These are phyloP conservation scores for Trichoderma lentiforme DNA, from an alignment of 2,329 filamentous ascomycete species.

Conservation along the genomic window DNA sequence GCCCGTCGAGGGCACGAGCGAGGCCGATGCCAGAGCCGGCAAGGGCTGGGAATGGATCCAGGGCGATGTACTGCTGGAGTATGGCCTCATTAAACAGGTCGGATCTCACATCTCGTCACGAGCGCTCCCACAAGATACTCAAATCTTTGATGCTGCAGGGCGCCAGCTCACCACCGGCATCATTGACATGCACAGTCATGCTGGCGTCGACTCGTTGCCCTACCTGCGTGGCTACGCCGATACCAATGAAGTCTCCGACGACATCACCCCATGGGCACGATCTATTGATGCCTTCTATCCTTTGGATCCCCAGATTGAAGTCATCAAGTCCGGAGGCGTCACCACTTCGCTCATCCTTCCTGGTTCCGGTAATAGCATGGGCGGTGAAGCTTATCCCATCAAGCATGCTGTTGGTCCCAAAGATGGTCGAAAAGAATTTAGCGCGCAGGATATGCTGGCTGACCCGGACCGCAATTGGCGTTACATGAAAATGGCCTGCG, in stretches of 20 bases:
- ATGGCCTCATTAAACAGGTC: slow-evolving; percentile 59
- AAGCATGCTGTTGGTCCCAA: slow-evolving; percentile 62
- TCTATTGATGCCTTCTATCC: slow-evolving; percentile 64
- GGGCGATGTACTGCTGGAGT: slow-evolving; percentile 59
- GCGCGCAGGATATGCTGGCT: slow-evolving; percentile 60
- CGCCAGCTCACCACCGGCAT: slow-evolving; percentile 63
- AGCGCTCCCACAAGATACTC: slow-evolving; percentile 44
- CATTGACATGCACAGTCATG: slow-evolving; percentile 70
- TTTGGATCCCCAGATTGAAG: slow-evolving; percentile 60
- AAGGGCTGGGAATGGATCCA: slow-evolving; percentile 58
- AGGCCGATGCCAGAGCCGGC: slow-evolving; percentile 53
- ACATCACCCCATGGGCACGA: slow-evolving; percentile 66
- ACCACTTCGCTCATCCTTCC: slow-evolving; percentile 66
- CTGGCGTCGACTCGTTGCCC: slow-evolving; percentile 58
- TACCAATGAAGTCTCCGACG: slow-evolving; percentile 59
- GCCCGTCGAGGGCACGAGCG: slow-evolving; percentile 47
- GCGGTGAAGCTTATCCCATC: slow-evolving; percentile 66
- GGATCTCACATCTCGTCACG: slow-evolving; percentile 40
- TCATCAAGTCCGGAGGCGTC: slow-evolving; percentile 71
- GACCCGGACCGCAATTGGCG: slow-evolving; percentile 63
- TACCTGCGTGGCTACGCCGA: slow-evolving; percentile 53
- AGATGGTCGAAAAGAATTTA: slow-evolving; percentile 61
- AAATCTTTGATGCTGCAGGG: slow-evolving; percentile 57
- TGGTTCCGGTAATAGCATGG: slow-evolving; percentile 70
- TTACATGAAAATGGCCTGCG: slow-evolving; percentile 76